Percentiles rank a stretch among this genome's conserved stretches.
Conservation (phyloP, 2,329 filamentous ascomycete genomes). For the Amylocarpus encephaloides region DNA sequence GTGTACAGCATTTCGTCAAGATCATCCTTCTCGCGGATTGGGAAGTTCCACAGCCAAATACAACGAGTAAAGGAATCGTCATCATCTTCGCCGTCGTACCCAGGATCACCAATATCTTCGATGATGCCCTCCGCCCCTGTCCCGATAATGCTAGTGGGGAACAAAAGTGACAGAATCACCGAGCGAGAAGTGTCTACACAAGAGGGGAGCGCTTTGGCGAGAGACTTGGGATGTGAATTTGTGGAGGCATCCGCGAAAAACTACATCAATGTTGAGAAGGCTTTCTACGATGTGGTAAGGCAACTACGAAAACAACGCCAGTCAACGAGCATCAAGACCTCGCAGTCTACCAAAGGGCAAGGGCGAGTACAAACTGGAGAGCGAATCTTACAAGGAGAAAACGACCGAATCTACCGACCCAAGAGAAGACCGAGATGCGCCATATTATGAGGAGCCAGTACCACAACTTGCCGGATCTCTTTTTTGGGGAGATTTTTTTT, state of each 20-base stretch:
- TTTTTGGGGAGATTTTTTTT: no score
- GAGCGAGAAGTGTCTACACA: slow-evolving; percentile 96
- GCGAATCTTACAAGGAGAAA: slow-evolving; percentile 20
- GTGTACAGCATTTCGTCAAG: slow-evolving; percentile 98
- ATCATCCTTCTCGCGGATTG: slow-evolving; percentile 90
- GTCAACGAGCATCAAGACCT: slow-evolving; percentile 18
- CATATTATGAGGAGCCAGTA: slow-evolving; percentile 29
- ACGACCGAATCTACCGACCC: slow-evolving; percentile 24
- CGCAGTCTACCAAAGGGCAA: slow-evolving; percentile 18
- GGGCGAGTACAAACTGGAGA: slow-evolving; percentile 21
- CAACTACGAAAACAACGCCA: slow-evolving; percentile 80
- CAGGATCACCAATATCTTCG: slow-evolving; percentile 63
- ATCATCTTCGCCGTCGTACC: slow-evolving; percentile 68
- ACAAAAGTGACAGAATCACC: slow-evolving; percentile 95
- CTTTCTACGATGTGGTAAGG: slow-evolving; percentile 94
- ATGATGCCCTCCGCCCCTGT: slow-evolving; percentile 51
- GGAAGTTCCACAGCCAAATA: slow-evolving; percentile 93
- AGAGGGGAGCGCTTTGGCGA: slow-evolving; percentile 85
- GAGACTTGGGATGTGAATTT: slow-evolving; percentile 91
- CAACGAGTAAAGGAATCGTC: slow-evolving; percentile 93
- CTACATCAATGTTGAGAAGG: slow-evolving; percentile 97
- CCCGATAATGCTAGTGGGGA: slow-evolving; percentile 96
- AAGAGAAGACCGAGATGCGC: slow-evolving; percentile 25
- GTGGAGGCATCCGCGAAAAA: slow-evolving; percentile 97
- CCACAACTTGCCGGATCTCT: background rate